Evolutionary conservation across 2,329 filamentous ascomycete genomes (phyloP).

Genomic region (Aspergillus pseudoterreus): DNA sequence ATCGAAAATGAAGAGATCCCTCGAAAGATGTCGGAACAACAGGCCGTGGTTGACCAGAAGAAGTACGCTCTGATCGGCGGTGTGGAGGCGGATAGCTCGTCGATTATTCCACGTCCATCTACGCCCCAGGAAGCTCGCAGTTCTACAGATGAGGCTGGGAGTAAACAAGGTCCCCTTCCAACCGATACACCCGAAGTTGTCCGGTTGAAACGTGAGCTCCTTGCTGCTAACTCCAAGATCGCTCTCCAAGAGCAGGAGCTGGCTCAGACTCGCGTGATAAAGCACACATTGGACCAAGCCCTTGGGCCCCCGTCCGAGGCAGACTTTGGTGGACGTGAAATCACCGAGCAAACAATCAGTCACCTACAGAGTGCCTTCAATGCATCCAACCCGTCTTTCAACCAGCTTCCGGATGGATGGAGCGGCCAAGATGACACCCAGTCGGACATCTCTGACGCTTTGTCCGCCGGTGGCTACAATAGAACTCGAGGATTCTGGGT

Average conservation of each 20-base stretch:
- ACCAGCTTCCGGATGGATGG: constrained; percentile 43
- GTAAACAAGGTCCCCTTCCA: constrained; percentile 12
- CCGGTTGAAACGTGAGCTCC: constrained; percentile 55
- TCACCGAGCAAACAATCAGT: constrained; percentile 50
- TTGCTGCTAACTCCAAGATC: constrained; percentile 55
- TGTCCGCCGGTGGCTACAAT: constrained; percentile 41
- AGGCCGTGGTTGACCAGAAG: constrained; percentile 32
- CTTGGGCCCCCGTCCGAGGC: constrained; percentile 52
- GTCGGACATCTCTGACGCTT: constrained; percentile 43
- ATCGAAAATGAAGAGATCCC: constrained; percentile 45
- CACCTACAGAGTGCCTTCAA: constrained; percentile 53
- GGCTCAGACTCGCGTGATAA: constrained; percentile 57
- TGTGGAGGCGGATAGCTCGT: not conserved
- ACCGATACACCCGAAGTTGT: constrained; percentile 48
- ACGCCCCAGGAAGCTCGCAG: constrained; percentile 9
- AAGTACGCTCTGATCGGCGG: not conserved
- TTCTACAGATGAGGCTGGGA: constrained; percentile 9
- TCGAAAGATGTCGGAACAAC: constrained; percentile 70
- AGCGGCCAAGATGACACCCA: constrained; percentile 40
- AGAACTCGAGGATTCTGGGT: constrained; percentile 33
- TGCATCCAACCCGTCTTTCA: constrained; percentile 43
- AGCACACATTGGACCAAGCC: constrained; percentile 59
- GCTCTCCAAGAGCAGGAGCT: constrained; percentile 60
- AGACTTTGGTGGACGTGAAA: constrained; percentile 47
- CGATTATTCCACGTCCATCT: not conserved